These are phyloP conservation scores for Fraxinus latifolia DNA, from an alignment of 305 asterid species.

Conservation along the genomic window DNA sequence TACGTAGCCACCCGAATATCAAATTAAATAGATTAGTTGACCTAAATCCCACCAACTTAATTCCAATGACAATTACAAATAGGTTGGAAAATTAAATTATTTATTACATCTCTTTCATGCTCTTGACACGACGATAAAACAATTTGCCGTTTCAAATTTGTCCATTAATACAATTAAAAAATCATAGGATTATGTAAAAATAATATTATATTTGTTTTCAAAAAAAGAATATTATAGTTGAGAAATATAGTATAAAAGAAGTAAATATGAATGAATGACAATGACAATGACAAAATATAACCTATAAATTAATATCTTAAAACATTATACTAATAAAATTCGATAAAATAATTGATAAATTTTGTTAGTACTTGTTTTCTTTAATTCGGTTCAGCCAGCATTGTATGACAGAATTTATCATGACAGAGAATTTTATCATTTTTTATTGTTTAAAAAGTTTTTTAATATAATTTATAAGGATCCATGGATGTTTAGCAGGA, in stretches of 20 bases:
- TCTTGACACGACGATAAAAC: neutral
- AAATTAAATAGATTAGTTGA: no score
- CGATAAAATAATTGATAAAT: neutral
- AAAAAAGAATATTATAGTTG: no score
- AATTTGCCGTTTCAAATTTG: neutral
- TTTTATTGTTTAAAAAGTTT: no score
- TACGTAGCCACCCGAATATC: neutral
- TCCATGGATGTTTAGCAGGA: no score
- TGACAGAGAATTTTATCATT: no score
- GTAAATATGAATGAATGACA: neutral
- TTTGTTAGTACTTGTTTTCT: neutral
- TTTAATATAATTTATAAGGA: no score
- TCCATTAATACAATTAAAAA: neutral
- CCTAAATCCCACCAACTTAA: neutral
- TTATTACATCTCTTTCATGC: neutral
- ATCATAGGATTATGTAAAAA: neutral
- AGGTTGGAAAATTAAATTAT: neutral
- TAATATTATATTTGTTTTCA: neutral
- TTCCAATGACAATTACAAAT: neutral
- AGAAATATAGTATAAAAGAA: neutral
- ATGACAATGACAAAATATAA: neutral
- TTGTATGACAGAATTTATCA: no score
- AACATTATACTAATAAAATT: no score
- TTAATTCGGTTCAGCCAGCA: neutral
- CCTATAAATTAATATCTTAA: no score